Evolutionary conservation across 495 filamentous ascomycete genomes (phyloP).

Genomic region (Penicillium malachiteum): DNA sequence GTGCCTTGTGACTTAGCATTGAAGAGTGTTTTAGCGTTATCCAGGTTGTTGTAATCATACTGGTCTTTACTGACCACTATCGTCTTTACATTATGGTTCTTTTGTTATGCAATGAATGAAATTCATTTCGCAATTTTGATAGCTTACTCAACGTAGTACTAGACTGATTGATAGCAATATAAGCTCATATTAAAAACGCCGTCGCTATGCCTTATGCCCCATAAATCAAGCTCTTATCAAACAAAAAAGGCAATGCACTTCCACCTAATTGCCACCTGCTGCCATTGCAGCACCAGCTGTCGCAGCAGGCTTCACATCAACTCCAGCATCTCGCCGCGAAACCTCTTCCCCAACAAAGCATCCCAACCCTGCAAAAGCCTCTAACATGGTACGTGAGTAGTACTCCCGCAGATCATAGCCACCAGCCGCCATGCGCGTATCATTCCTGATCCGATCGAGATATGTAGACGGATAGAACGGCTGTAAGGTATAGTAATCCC

Average conservation of each 20-base stretch:
- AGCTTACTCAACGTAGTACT: too few species aligned
- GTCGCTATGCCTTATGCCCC: constrained; percentile 46
- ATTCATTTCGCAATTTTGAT: neutral
- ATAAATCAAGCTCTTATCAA: neutral
- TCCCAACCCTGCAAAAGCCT: constrained; percentile 86
- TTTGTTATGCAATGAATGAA: neutral
- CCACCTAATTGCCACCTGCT: constrained; percentile 11
- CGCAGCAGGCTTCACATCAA: constrained; percentile 21
- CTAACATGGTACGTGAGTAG: constrained; percentile 72
- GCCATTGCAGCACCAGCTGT: constrained; percentile 37
- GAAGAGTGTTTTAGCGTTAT: constrained; percentile 2
- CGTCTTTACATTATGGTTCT: neutral
- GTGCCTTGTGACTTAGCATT: constrained; percentile 1
- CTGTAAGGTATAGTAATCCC: constrained; percentile 68
- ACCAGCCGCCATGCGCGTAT: constrained; percentile 64
- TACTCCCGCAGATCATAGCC: constrained; percentile 83
- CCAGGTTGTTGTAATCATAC: constrained; percentile 2
- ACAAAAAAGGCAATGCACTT: neutral
- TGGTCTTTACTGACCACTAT: neutral
- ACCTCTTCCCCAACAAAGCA: constrained; percentile 82
- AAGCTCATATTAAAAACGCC: constrained; percentile 36
- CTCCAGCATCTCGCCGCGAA: constrained; percentile 35
- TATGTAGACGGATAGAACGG: constrained; percentile 63
- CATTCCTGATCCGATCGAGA: constrained; percentile 61
- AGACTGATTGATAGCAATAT: neutral